These are phyloP conservation scores for Yamadazyma taylorii DNA, from an alignment of 1,139 yeast genomes.

Conservation along the genomic window DNA sequence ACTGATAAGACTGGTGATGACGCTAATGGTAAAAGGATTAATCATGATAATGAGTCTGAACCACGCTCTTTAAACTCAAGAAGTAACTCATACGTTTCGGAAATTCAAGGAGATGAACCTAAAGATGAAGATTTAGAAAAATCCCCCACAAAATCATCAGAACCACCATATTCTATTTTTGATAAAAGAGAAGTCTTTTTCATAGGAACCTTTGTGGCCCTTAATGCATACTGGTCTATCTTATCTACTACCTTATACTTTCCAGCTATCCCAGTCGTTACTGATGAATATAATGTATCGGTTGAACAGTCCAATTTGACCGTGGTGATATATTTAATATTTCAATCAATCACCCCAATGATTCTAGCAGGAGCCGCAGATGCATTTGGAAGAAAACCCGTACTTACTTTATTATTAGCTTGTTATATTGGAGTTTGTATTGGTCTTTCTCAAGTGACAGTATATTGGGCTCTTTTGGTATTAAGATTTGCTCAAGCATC, in stretches of 20 bases:
- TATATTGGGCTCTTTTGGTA: conserved; percentile 27
- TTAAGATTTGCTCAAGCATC: conserved; percentile 64
- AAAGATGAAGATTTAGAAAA: not conserved
- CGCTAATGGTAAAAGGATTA: too few species aligned
- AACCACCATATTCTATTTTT: conserved; percentile 12
- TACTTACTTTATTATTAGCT: conserved; percentile 49
- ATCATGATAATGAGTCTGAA: too few species aligned
- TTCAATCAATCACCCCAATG: conserved; percentile 72
- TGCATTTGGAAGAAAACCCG: conserved; percentile 66
- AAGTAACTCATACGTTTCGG: not conserved
- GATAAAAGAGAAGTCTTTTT: conserved; percentile 19
- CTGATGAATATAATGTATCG: conserved; percentile 49
- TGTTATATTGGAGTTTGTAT: conserved; percentile 22
- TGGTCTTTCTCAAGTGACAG: conserved; percentile 25
- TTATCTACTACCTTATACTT: conserved; percentile 71
- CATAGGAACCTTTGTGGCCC: conserved; percentile 22
- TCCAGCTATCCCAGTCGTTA: conserved; percentile 64
- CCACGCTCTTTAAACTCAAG: not conserved
- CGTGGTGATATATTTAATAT: conserved; percentile 67
- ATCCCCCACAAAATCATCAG: not conserved
- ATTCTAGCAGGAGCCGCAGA: conserved; percentile 69
- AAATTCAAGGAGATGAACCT: too few species aligned
- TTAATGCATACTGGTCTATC: conserved; percentile 56
- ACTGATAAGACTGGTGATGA: too few species aligned
- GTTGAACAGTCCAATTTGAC: conserved; percentile 61